Evolutionary conservation across 495 filamentous ascomycete species (phyloP).

Genomic region (Cenococcum geophilum): DNA sequence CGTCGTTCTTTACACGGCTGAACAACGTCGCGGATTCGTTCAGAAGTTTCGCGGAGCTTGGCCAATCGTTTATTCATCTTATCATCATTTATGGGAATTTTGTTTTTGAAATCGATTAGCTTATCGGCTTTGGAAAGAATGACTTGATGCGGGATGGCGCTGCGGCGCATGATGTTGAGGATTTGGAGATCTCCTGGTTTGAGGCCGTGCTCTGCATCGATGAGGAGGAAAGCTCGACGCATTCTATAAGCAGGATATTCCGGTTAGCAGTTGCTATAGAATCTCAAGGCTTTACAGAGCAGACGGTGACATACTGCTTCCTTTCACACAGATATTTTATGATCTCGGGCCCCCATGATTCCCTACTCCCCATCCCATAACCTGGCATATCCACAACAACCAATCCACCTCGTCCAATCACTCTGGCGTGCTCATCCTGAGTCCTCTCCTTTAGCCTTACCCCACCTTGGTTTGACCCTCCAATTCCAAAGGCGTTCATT

Average conservation of each 20-base stretch:
- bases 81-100: neutral
- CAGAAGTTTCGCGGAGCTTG: slow-evolving; percentile 17
- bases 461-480: slow-evolving; percentile 39
- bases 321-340: slow-evolving; percentile 71
- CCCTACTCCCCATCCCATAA: slow-evolving; percentile 70
- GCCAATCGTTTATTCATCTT: slow-evolving; percentile 2
- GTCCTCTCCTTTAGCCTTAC: slow-evolving; percentile 40
- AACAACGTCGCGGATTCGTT: slow-evolving; percentile 18
- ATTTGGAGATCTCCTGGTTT: slow-evolving; percentile 65
- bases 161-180: slow-evolving; percentile 56
- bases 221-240: slow-evolving; percentile 71
- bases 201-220: slow-evolving; percentile 75
- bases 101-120: slow-evolving; percentile 20
- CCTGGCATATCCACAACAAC: slow-evolving; percentile 87
- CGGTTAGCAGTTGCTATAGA: neutral
- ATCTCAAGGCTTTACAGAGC: neutral
- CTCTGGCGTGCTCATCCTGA: slow-evolving; percentile 42
- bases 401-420: slow-evolving; percentile 36
- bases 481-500: slow-evolving; percentile 82
- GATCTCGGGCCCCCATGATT: slow-evolving; percentile 80
- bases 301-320: slow-evolving; percentile 52
- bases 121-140: slow-evolving; percentile 78
- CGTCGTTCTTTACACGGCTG: slow-evolving; percentile 5
- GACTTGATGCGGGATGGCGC: slow-evolving; percentile 65
- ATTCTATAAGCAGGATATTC: slow-evolving; percentile 39